Base-by-base conservation (phyloP, 2,329 filamentous ascomycete genomes). In the Sarocladiaceae sp. region DNA sequence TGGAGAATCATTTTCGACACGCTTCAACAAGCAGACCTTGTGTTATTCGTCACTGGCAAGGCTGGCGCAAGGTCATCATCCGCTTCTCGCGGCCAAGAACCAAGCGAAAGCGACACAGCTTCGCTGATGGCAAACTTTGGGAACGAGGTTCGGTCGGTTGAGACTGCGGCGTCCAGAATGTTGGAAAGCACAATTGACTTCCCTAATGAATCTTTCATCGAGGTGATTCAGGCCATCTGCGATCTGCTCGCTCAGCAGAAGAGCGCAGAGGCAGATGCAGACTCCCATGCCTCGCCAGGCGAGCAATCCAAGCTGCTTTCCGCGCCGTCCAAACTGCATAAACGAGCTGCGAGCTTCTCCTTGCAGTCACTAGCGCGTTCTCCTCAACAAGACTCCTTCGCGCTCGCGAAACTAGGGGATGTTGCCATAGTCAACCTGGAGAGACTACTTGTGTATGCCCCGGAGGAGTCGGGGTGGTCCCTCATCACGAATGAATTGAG, bases 1-100 rank as follows among this genome's bases (percentile, higher is more conserved):
- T 99, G 95, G 89, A 85, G 84, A 1, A 97, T 99, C 53, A 77
- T 99, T 15, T 78, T 99, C 1, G 92, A 96, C 62, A 96, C 92
- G 0, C 72, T 99, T 7, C 91, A 97, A 62, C 90, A 97, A 66
- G 92, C 93, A 2, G 94, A 97, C 60, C 84, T 96, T 56, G 85
- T 97, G 3, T 78, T 97, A 23, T 88, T 86, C 52, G 78, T 82
- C 11, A 82, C 78, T 13, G 77, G 77, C 11, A 83, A 82, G 58
- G 65, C 74, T 4, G 71, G 78, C 0, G 79, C 77, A 0, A 74
- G 76, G 51, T 77, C 78, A 2, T 72, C 77, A 5, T 71, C 78
- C 1, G 22, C 47, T 5, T 70, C 67, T 12, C 73, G 74, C 54
- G 71, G 66, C 1, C 62, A 71, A 23, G 81, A 80, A 56, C 66